Percentiles rank a stretch among this genome's conserved stretches.
Conservation (phyloP, 306 rosid species). For the Crotalaria pallida region DNA sequence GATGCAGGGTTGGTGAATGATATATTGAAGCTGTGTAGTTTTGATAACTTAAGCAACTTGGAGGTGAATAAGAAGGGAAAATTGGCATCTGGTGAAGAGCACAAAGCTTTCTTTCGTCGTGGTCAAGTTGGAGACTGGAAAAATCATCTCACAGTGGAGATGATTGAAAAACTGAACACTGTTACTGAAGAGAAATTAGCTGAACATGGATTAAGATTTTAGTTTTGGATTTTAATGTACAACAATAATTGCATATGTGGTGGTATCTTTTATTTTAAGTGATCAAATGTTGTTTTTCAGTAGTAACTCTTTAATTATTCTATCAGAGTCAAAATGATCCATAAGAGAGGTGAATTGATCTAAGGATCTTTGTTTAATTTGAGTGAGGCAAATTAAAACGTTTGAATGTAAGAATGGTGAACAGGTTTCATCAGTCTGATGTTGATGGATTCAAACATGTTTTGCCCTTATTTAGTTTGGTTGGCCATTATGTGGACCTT, state of each 20-base stretch:
- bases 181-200: constrained; percentile 4
- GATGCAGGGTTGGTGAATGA: constrained; percentile 6
- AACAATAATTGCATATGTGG: neutral
- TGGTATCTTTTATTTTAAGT: neutral
- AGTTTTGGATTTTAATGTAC: neutral
- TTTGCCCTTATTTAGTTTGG: no score
- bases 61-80: constrained; percentile 35
- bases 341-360: constrained; percentile 37
- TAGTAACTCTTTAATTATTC: neutral
- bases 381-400: constrained; percentile 37
- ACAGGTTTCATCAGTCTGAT: constrained; percentile 16
- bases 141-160: constrained; percentile 11
- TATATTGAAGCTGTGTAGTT: constrained; percentile 26
- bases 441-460: neutral
- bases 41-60: constrained; percentile 32
- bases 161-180: constrained; percentile 3
- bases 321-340: constrained; percentile 43
- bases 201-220: constrained; percentile 5
- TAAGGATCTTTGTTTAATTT: constrained; percentile 36
- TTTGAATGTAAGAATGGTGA: constrained; percentile 26
- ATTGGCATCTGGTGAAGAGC: neutral
- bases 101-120: constrained; percentile 14
- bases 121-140: constrained; percentile 34
- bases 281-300: neutral
- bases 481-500: no score